These are phyloP conservation scores for Lodderomyces parapsilosis DNA, from an alignment of 1,139 yeast genomes.

Conservation along the genomic window DNA sequence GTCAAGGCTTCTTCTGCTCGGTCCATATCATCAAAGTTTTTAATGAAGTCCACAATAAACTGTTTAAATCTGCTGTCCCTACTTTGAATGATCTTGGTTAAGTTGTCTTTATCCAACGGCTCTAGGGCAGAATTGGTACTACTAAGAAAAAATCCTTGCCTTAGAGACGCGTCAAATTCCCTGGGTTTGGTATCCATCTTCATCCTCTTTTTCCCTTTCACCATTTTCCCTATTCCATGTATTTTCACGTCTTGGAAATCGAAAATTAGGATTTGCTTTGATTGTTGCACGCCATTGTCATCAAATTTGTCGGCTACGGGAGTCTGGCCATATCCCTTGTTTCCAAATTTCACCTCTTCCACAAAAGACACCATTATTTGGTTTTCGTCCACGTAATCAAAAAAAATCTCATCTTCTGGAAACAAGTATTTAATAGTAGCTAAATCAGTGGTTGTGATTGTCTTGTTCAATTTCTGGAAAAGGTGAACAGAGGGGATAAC, in stretches of 20 bases:
- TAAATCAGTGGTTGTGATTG: conserved; percentile 47
- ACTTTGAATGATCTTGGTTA: conserved; percentile 59
- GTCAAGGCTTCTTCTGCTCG: conserved; percentile 35
- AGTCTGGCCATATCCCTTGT: conserved; percentile 44
- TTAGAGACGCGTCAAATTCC: conserved; percentile 10
- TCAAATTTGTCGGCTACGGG: conserved; percentile 34
- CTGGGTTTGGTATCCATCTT: conserved; percentile 8
- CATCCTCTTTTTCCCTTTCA: conserved; percentile 22
- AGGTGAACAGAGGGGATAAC: conserved; percentile 41
- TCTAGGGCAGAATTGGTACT: conserved; percentile 22
- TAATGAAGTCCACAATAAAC: conserved; percentile 14
- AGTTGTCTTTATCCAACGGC: conserved; percentile 29
- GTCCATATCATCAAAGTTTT: conserved; percentile 14
- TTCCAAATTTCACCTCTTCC: conserved; percentile 34
- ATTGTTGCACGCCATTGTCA: conserved; percentile 23
- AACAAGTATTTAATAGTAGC: conserved; percentile 62
- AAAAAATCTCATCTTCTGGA: conserved; percentile 66
- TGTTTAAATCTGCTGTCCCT: conserved; percentile 53
- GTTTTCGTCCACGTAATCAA: conserved; percentile 71
- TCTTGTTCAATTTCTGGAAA: conserved; percentile 30
- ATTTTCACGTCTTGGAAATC: conserved; percentile 72
- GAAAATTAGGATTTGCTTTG: conserved; percentile 59
- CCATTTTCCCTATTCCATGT: conserved; percentile 36
- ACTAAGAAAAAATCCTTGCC: conserved; percentile 27
- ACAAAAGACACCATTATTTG: conserved; percentile 37